Evolutionary conservation across 192 early-diverging fungal genomes (phyloP).

Genomic region (Nowakowskiella sp.): DNA sequence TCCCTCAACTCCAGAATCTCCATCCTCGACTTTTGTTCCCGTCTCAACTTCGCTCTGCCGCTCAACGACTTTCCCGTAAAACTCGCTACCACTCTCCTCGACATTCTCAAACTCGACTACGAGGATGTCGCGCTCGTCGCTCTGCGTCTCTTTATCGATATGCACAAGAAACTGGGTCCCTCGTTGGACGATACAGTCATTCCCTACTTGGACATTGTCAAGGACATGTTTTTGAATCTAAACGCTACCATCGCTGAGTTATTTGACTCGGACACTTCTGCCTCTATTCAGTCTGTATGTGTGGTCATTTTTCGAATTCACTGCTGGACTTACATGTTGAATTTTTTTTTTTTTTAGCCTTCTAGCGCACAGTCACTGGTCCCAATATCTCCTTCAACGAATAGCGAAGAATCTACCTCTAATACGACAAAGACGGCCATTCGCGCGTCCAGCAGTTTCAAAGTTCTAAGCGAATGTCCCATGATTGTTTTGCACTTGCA

Average conservation of each 20-base stretch:
- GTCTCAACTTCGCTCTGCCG: too few species aligned
- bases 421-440: too few species aligned
- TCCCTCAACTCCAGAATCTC: too few species aligned
- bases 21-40: too few species aligned
- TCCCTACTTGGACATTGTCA: constrained; percentile 83
- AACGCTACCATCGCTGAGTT: constrained; percentile 68
- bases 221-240: constrained; percentile 92
- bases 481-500: constrained; percentile 95
- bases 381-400: neutral
- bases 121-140: constrained; percentile 95
- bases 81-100: too few species aligned
- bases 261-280: constrained; percentile 53
- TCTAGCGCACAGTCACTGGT: neutral
- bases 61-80: too few species aligned
- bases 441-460: constrained; percentile 77
- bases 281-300: neutral
- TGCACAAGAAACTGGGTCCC: constrained; percentile 80
- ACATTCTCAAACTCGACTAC: constrained; percentile 79
- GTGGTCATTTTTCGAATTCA: neutral
- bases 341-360: neutral
- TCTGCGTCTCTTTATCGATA: constrained; percentile 90
- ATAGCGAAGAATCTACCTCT: neutral
- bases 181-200: constrained; percentile 79
- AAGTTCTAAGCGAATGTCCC: constrained; percentile 96
- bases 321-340: neutral